Conservation (phyloP, 2,329 filamentous ascomycete species). For the Arthrobotrys iridis region DNA sequence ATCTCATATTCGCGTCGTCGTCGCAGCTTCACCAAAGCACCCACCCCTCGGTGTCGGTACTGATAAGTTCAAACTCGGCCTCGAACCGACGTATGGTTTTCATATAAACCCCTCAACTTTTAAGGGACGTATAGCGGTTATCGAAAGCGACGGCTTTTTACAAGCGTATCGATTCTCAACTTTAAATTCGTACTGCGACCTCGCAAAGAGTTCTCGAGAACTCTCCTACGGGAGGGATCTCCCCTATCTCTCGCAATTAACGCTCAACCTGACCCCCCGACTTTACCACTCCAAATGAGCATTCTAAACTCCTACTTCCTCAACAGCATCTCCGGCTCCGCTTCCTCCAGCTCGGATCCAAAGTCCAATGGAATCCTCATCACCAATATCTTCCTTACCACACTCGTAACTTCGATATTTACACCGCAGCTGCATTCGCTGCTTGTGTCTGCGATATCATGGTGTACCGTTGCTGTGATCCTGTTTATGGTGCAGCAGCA, state of each 20-base stretch:
- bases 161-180: neutral
- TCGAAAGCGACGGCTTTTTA: neutral
- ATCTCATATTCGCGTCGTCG: neutral
- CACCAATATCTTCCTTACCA: slow-evolving; percentile 35
- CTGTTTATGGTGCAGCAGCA: slow-evolving; percentile 38
- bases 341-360: slow-evolving; percentile 15
- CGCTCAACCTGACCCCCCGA: neutral
- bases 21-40: neutral
- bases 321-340: slow-evolving; percentile 41
- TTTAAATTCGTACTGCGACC: neutral
- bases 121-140: too few relatives aligned
- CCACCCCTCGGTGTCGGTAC: neutral
- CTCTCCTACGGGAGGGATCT: slow-evolving; percentile 11
- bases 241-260: neutral
- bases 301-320: slow-evolving; percentile 48
- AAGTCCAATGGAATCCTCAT: slow-evolving; percentile 32
- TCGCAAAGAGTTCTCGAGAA: neutral
- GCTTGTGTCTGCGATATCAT: slow-evolving; percentile 43
- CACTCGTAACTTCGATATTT: slow-evolving; percentile 33
- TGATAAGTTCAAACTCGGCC: neutral
- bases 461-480: slow-evolving; percentile 48
- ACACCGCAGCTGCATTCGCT: slow-evolving; percentile 43
- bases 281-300: slow-evolving; percentile 22
- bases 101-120: neutral
- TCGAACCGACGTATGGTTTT: neutral